Evolutionary conservation across 1,139 yeast genomes (phyloP).

Genomic region (Saccharomyces hybrid): DNA sequence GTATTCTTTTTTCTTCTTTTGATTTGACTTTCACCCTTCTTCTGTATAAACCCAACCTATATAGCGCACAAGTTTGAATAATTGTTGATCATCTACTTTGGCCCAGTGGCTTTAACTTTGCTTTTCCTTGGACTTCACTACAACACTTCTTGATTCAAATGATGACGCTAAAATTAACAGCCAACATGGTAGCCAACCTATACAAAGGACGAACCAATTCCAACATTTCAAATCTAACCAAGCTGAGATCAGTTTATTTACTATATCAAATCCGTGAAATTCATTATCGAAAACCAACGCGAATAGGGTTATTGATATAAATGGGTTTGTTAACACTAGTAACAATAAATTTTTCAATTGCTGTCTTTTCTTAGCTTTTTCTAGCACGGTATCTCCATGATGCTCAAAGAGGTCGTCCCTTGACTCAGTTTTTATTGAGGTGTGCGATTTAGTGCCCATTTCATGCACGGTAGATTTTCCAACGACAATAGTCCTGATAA

Average conservation of each 20-base stretch:
- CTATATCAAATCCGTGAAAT: constrained; percentile 39
- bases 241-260: constrained; percentile 36
- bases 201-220: constrained; percentile 73
- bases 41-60: neutral
- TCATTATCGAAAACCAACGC: constrained; percentile 33
- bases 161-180: constrained; percentile 39
- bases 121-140: neutral
- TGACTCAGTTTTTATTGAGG: constrained; percentile 1
- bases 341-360: constrained; percentile 31
- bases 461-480: neutral
- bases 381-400: neutral
- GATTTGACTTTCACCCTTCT: neutral
- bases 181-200: constrained; percentile 88
- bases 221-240: constrained; percentile 72
- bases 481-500: constrained; percentile 34
- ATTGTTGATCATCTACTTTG: neutral
- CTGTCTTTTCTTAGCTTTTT: constrained; percentile 14
- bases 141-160: constrained; percentile 3
- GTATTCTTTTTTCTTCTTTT: neutral
- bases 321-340: constrained; percentile 48
- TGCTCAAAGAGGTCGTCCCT: neutral
- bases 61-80: neutral
- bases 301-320: constrained; percentile 37
- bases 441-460: neutral
- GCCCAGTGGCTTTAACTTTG: neutral